These are phyloP conservation scores for Pulveroboletus sp. DNA, from an alignment of 768 basidiomycete species.

Conservation along the genomic window DNA sequence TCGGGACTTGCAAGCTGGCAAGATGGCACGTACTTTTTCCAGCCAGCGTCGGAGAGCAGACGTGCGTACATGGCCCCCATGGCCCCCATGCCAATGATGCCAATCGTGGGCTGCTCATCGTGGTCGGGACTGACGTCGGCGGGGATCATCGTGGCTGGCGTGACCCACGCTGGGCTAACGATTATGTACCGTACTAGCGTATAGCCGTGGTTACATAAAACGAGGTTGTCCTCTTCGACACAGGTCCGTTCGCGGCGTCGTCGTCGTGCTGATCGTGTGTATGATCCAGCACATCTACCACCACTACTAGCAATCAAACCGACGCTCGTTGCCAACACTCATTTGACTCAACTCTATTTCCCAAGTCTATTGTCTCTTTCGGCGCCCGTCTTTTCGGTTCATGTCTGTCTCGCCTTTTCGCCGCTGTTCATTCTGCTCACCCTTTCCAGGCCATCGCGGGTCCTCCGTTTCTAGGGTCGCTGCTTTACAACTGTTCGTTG, in stretches of 20 bases:
- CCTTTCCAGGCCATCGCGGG: constrained; percentile 16
- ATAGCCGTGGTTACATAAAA: too few species aligned
- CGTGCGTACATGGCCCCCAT: constrained; percentile 96
- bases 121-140: constrained; percentile 30
- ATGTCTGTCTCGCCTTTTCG: constrained; percentile 19
- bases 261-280: too few species aligned
- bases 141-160: constrained; percentile 15
- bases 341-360: too few species aligned
- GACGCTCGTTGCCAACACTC: too few species aligned
- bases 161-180: too few species aligned
- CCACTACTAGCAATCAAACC: too few species aligned
- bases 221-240: too few species aligned
- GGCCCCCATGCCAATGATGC: constrained; percentile 95
- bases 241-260: too few species aligned
- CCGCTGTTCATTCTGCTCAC: background rate
- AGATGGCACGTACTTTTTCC: constrained; percentile 60
- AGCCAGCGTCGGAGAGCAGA: constrained; percentile 73
- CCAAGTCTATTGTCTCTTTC: too few species aligned
- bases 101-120: constrained; percentile 71
- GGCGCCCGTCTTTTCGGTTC: background rate
- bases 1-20: background rate
- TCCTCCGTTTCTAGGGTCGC: constrained; percentile 15
- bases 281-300: too few species aligned
- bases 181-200: too few species aligned
- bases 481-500: background rate